Conservation (phyloP, 257 asterid genomes). For the Jasminum sambac region DNA sequence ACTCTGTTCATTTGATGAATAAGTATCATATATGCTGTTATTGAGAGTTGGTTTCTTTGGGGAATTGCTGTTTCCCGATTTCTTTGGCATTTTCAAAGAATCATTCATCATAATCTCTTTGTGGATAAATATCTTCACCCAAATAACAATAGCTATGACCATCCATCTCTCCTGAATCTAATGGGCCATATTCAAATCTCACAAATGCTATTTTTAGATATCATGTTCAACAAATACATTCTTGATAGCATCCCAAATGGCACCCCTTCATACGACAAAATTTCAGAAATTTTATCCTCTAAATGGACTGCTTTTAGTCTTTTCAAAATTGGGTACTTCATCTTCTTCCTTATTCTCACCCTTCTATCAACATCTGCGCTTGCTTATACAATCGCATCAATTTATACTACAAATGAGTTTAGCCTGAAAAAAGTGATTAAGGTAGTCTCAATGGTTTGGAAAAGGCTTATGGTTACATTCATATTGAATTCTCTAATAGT, state of each 20-base stretch:
- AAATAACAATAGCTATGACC: slow-evolving; percentile 49
- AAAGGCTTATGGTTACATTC: too few species aligned
- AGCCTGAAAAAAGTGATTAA: too few species aligned
- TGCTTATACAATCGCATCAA: too few species aligned
- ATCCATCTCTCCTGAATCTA: slow-evolving; percentile 75
- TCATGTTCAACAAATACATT: slow-evolving; percentile 43
- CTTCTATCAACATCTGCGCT: too few species aligned
- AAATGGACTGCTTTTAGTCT: slow-evolving; percentile 47
- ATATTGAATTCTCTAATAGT: too few species aligned
- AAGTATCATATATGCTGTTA: too few species aligned
- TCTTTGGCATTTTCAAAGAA: slow-evolving; percentile 65
- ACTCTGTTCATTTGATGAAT: too few species aligned
- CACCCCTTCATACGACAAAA: slow-evolving; percentile 31
- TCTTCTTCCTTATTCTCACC: slow-evolving; percentile 57
- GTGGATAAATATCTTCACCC: slow-evolving; percentile 63
- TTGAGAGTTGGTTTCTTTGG: too few species aligned
- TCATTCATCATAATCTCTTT: slow-evolving; percentile 47
- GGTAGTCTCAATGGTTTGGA: too few species aligned
- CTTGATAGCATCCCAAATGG: slow-evolving; percentile 47
- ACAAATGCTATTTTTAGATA: slow-evolving; percentile 48
- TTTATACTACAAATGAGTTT: too few species aligned
- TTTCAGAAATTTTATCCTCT: slow-evolving; percentile 47
- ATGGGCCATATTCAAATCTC: slow-evolving; percentile 68
- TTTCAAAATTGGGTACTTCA: slow-evolving; percentile 59
- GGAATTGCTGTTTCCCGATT: slow-evolving; percentile 67